Evolutionary conservation across 306 rosid genomes (phyloP), one percentile per base, ranked within the genome.

Genomic region (Quillaja saponaria): DNA sequence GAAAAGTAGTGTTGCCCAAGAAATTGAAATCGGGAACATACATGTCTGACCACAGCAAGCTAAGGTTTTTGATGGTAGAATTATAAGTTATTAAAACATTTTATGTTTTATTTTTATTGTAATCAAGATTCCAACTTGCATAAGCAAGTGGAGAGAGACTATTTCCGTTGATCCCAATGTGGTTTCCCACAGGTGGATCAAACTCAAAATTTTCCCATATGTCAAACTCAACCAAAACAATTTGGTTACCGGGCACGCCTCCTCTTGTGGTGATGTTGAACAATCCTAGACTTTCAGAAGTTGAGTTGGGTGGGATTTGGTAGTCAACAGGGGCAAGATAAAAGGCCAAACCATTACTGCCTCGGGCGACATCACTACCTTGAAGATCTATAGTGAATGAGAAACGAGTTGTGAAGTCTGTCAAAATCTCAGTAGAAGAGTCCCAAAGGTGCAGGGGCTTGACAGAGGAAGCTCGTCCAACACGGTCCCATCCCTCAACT

Each of bases 211-310:
- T 15, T 0, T 56, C 1, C 7, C 3, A 59, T 37, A 46, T 69
- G 21, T 78, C 76, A n/a, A 78, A 78, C 67, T 64, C 71, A 38
- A 78, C 73, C 0, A 61, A 62, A 7, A 78, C 70, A 13, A 64
- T 44, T 6, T 19, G 51, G 55, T 72, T 55, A 7, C 14, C 19
- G 14, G 76, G 37, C 34, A 5, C 4, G 8, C 34, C 33, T 8
- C 16, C 13, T 10, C 7, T 41, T 9, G 37, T 11, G 52, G 62
- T 64, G 39, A 14, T 6, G 15, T n/a, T 52, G 53, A 72, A 34
- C 13, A 64, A 40, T 28, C 72, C 76, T 2, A 75, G 33, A 37
- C 14, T 37, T 10, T 41, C 58, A 14, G 71, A 66, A 8, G 60
- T 66, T 4, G 75, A 76, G 18, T 64, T 16, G 33, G 10, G 49